These are phyloP conservation scores for Magnusiomyces magnusii DNA, from an alignment of 1,139 yeast genomes.

Conservation along the genomic window DNA sequence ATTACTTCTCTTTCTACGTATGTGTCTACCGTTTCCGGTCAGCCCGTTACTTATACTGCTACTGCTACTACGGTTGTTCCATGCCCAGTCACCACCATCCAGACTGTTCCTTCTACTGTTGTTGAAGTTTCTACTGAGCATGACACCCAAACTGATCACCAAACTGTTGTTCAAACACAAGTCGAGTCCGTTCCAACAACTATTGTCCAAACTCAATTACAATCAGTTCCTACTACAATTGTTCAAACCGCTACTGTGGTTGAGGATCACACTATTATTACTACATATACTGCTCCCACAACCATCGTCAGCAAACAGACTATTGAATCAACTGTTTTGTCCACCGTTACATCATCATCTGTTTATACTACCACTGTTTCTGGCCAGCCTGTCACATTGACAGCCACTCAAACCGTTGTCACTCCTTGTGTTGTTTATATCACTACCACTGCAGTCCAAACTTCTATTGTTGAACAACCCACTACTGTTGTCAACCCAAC, in stretches of 20 bases:
- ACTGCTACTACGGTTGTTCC: conserved; percentile 4
- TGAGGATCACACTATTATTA: background rate
- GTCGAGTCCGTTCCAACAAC: conserved; percentile 1
- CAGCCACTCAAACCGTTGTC: background rate
- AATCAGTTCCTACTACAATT: background rate
- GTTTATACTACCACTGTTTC: background rate
- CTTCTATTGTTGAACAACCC: background rate
- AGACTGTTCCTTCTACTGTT: conserved; percentile 1
- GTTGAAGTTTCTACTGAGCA: background rate
- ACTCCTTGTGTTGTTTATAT: background rate
- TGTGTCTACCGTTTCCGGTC: background rate
- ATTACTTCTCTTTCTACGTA: background rate
- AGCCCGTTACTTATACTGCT: background rate
- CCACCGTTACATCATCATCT: background rate
- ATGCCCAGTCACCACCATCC: background rate
- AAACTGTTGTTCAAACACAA: background rate
- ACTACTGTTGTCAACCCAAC: conserved; percentile 8
- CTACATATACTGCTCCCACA: background rate
- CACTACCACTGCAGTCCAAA: background rate
- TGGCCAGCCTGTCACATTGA: background rate
- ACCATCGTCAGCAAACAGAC: background rate
- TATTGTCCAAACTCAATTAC: conserved; percentile 3
- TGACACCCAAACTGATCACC: background rate
- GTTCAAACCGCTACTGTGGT: background rate
- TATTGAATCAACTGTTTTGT: background rate